Conservation (phyloP, 2,329 filamentous ascomycete species). For the Apiospora aurea region DNA sequence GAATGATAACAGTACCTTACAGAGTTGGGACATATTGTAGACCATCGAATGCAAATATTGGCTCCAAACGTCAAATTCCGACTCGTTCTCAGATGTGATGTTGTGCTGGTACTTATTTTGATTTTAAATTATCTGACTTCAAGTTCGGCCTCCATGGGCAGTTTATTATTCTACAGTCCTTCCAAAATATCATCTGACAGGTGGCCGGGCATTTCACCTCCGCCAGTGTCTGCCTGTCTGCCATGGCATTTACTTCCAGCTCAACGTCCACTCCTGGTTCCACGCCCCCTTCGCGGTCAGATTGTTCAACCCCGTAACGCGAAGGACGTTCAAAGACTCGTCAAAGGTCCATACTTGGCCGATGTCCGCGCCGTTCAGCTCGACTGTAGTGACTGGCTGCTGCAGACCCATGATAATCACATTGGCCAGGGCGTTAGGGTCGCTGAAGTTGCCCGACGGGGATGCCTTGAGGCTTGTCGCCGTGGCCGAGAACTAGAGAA, state of each 20-base stretch:
- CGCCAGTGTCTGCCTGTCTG: neutral
- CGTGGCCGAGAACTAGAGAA: conserved; percentile 49
- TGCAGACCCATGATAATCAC: conserved; percentile 68
- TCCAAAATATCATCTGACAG: neutral
- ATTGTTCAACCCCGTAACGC: neutral
- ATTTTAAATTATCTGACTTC: neutral
- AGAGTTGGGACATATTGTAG: neutral
- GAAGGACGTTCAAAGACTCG: neutral
- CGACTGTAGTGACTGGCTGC: conserved; percentile 50
- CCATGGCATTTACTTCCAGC: neutral
- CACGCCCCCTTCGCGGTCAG: conserved; percentile 19
- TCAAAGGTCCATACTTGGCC: conserved; percentile 29
- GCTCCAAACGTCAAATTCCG: neutral
- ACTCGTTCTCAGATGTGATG: no score
- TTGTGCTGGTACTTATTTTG: neutral
- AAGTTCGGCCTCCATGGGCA: neutral
- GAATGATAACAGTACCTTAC: neutral
- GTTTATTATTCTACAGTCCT: neutral
- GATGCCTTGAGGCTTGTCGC: conserved; percentile 54
- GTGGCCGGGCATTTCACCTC: neutral
- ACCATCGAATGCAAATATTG: neutral
- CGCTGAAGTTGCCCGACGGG: conserved; percentile 59
- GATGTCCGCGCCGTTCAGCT: conserved; percentile 58
- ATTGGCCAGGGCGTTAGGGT: conserved; percentile 65
- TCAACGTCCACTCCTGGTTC: conserved; percentile 15